Conservation (phyloP, 2,329 filamentous ascomycete species). For the Pyricularia sp. region DNA sequence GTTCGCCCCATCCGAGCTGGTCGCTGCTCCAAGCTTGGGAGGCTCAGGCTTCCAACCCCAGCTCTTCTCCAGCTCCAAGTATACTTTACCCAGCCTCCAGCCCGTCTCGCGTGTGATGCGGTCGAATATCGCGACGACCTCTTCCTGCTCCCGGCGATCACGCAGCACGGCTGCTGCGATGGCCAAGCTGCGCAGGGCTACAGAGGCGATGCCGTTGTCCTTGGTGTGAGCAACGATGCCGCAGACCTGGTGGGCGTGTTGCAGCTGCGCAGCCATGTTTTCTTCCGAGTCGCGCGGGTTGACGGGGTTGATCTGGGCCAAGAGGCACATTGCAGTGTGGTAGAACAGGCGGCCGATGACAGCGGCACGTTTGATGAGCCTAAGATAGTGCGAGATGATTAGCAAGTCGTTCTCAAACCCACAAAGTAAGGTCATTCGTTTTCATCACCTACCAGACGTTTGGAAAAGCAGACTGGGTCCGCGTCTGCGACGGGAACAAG, state of each 20-base stretch:
- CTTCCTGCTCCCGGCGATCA: conserved; percentile 63
- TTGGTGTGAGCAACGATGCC: conserved; percentile 82
- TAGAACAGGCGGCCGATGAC: conserved; percentile 81
- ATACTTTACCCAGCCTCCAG: conserved; percentile 67
- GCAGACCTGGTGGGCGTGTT: conserved; percentile 77
- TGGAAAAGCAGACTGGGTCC: conserved; percentile 67
- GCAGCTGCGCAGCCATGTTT: conserved; percentile 60
- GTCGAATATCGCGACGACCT: conserved; percentile 69
- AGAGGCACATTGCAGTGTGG: conserved; percentile 73
- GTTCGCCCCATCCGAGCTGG: not conserved
- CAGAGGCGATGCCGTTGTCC: conserved; percentile 67
- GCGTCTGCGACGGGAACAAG: conserved; percentile 57
- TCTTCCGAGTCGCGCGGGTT: conserved; percentile 50
- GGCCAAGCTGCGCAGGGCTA: conserved; percentile 70
- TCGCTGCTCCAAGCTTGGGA: conserved; percentile 6
- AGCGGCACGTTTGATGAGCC: conserved; percentile 74
- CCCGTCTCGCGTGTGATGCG: conserved; percentile 68
- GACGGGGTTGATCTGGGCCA: conserved; percentile 71
- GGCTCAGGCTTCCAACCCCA: conserved; percentile 62
- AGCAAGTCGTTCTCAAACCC: not conserved
- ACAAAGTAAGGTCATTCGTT: conserved; percentile 8
- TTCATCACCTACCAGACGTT: conserved; percentile 61
- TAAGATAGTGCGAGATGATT: conserved; percentile 18
- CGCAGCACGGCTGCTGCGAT: conserved; percentile 68
- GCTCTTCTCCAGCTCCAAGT: conserved; percentile 59